Conservation (phyloP, 2,329 filamentous ascomycete genomes). For the Nemania abortiva region DNA sequence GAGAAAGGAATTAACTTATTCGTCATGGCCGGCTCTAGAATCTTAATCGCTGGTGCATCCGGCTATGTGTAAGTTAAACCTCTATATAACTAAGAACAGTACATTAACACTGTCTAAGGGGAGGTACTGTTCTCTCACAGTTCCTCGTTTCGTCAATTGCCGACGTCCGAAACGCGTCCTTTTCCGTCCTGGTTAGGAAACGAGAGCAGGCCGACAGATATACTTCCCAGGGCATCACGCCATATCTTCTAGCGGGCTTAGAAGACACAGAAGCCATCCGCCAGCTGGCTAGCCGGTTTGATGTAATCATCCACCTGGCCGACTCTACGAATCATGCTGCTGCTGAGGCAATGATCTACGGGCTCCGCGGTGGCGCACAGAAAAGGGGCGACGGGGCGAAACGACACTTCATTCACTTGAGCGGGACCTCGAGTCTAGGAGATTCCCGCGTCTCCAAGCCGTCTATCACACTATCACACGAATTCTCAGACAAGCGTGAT, state of each 20-base stretch:
- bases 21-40: constrained; percentile 1
- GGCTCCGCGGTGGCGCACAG: background rate
- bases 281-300: background rate
- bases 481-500: constrained; percentile 16
- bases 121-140: constrained; percentile 1
- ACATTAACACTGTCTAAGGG: background rate
- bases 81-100: background rate
- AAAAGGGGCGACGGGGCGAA: background rate
- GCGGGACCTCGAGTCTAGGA: constrained; percentile 11
- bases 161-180: background rate
- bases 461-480: background rate
- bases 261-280: constrained; percentile 4
- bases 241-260: background rate
- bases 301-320: constrained; percentile 4
- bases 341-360: background rate
- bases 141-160: background rate
- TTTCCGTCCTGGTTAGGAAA: constrained; percentile 13
- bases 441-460: constrained; percentile 8
- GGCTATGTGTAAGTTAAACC: constrained; percentile 11
- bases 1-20: background rate
- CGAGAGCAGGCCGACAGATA: constrained; percentile 15
- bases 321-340: background rate
- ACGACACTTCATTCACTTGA: constrained; percentile 6
- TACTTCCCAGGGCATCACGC: background rate
- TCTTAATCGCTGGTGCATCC: constrained; percentile 6